phyloP scores from a whole-genome alignment of 2,329 filamentous ascomycete species.

The Scytalidium lignicola region DNA sequence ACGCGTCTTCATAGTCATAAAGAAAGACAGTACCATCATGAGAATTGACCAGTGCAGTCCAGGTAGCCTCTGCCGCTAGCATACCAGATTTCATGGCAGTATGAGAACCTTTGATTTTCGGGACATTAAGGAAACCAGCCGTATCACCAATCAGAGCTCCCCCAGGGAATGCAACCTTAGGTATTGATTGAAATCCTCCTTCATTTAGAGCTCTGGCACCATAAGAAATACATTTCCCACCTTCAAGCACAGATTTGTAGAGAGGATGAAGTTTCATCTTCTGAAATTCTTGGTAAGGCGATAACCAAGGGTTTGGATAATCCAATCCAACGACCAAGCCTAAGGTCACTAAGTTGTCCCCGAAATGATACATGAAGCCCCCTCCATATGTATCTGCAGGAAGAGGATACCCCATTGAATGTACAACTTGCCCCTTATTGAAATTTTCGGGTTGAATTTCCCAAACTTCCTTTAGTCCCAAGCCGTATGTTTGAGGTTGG shows the following conservation, averaged over 20 bases:
- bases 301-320: slow-evolving; percentile 94
- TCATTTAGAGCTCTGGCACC: slow-evolving; percentile 87
- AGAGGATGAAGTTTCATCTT: slow-evolving; percentile 98
- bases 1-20: slow-evolving; percentile 86
- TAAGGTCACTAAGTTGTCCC: slow-evolving; percentile 89
- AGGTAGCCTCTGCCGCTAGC: slow-evolving; percentile 89
- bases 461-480: slow-evolving; percentile 97
- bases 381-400: slow-evolving; percentile 88
- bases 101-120: slow-evolving; percentile 97
- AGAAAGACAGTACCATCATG: slow-evolving; percentile 76
- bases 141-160: slow-evolving; percentile 94
- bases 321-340: slow-evolving; percentile 91
- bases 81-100: slow-evolving; percentile 98
- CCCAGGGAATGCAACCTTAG: slow-evolving; percentile 93
- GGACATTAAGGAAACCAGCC: slow-evolving; percentile 93
- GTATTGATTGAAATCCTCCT: slow-evolving; percentile 95
- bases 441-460: slow-evolving; percentile 93
- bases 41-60: slow-evolving; percentile 59
- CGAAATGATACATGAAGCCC: slow-evolving; percentile 99
- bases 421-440: slow-evolving; percentile 74
- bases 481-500: slow-evolving; percentile 89
- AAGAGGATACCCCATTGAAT: slow-evolving; percentile 90
- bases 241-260: slow-evolving; percentile 81
- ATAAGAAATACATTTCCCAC: slow-evolving; percentile 96
- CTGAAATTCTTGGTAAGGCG: slow-evolving; percentile 94